phyloP scores from a whole-genome alignment of 23 red algal species.

The Pyropia haitanensis region DNA sequence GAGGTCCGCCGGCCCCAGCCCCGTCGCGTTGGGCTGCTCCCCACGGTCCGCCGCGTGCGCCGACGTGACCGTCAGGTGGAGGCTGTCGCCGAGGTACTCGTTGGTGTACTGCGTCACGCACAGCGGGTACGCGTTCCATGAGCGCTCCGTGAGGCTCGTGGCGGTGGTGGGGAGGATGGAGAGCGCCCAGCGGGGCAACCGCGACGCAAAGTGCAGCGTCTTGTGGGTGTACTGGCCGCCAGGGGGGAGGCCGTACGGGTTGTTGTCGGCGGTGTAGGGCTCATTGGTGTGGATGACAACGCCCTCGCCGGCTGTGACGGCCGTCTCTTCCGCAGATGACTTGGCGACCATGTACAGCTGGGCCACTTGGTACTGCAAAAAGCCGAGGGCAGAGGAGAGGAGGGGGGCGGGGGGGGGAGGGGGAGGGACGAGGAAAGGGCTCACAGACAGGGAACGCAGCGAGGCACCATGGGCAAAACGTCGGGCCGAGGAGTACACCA shows the following conservation, averaged over 20 bases:
- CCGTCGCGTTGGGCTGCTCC: conserved; percentile 49
- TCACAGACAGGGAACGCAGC: neutral
- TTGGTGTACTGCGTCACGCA: conserved; percentile 75
- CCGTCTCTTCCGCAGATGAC: conserved; percentile 69
- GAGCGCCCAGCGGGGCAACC: conserved; percentile 59
- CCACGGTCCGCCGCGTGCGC: conserved; percentile 73
- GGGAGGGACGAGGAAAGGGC: neutral
- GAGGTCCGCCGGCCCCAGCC: conserved; percentile 47
- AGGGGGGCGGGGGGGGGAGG: neutral
- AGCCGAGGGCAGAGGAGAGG: conserved; percentile 1
- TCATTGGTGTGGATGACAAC: conserved; percentile 74
- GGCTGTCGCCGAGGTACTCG: conserved; percentile 75
- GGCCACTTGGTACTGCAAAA: conserved; percentile 24
- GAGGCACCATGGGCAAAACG: neutral
- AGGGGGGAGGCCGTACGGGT: conserved; percentile 58
- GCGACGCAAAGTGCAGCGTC: conserved; percentile 54
- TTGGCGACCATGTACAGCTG: conserved; percentile 95
- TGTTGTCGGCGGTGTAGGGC: conserved; percentile 37
- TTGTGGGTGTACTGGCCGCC: conserved; percentile 71
- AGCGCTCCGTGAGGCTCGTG: conserved; percentile 60
- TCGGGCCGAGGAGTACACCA: neutral
- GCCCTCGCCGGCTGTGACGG: conserved; percentile 47
- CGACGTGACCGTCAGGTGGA: conserved; percentile 64
- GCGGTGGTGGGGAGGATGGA: conserved; percentile 63
- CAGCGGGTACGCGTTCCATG: conserved; percentile 82